Percentiles rank a stretch among this genome's conserved stretches.
These are phyloP conservation scores for Agroathelia rolfsii DNA, from an alignment of 1,284 basidiomycete species.

Conservation along the genomic window DNA sequence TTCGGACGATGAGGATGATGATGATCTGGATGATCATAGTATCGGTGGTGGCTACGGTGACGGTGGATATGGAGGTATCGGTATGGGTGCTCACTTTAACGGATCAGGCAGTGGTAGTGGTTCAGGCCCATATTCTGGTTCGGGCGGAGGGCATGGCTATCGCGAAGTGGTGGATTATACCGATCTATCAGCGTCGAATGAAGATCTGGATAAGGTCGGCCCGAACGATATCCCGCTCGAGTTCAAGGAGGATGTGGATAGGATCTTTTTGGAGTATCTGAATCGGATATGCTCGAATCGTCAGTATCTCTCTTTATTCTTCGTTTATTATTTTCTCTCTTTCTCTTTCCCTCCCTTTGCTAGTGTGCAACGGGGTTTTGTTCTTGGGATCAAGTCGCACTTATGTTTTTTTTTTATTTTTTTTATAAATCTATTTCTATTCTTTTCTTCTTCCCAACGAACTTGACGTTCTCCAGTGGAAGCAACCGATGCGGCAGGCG, in stretches of 20 bases:
- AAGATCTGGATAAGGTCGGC: too few relatives aligned
- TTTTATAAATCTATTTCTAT: conserved; percentile 1
- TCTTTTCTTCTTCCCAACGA: conserved; percentile 11
- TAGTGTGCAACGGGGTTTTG: background rate
- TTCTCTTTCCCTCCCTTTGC: conserved; percentile 8
- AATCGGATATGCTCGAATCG: conserved; percentile 86
- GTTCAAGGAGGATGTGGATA: conserved; percentile 75
- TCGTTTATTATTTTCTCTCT: conserved; percentile 6
- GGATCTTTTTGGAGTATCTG: conserved; percentile 86
- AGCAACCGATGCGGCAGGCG: conserved; percentile 87
- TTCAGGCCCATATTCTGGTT: too few relatives aligned
- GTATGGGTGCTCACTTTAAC: too few relatives aligned
- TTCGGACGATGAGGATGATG: too few relatives aligned
- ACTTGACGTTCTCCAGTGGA: conserved; percentile 63
- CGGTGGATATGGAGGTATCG: too few relatives aligned
- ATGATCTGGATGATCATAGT: too few relatives aligned
- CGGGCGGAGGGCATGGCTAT: too few relatives aligned
- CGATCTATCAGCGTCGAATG: too few relatives aligned
- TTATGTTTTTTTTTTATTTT: conserved; percentile 2
- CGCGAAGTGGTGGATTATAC: too few relatives aligned
- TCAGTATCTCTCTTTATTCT: conserved; percentile 42
- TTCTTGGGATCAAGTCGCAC: too few relatives aligned
- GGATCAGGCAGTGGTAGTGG: too few relatives aligned
- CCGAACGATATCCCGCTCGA: conserved; percentile 72
- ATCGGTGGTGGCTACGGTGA: too few relatives aligned